Evolutionary conservation across 2,329 filamentous ascomycete genomes (phyloP), one percentile per base, ranked within the genome.

Genomic region (Talaromyces funiculosus): DNA sequence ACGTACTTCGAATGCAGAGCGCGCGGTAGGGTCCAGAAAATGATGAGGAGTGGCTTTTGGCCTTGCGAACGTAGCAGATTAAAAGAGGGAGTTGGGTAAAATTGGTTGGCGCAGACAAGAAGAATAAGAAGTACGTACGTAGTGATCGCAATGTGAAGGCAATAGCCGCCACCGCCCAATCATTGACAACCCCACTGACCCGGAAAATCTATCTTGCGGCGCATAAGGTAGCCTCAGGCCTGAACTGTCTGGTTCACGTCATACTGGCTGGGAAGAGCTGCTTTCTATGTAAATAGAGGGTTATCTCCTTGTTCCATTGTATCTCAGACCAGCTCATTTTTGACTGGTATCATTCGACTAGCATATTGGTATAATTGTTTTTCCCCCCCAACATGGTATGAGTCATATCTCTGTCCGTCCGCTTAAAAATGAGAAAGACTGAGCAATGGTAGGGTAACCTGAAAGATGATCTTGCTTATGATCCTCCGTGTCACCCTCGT

Each of bases 401-500:
- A 22, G 20, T 12, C 40, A 49, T 24, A 43, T 20, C 14, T 7
- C 16, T 16, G 3, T 26, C 12, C 24, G 12, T 26, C 42, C 16
- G 40, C 22, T n/a, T 3, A 45, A 16, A 1, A 40, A 16, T 6
- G 42, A 35, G 10, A 40, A 37, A 35, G 20, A 26, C 51, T 54
- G 20, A 37, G 24, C 22, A 38, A 51, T 38, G 33, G 22, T 62
- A 74, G 71, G 71, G 71, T 33, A 68, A 71, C 62, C 73, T 87
- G 14, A 86, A 90, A 67, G 82, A 89, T 69, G 90, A 92, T 72
- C 74, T 95, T 37, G 84, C 84, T 62, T 83, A 84, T 37, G 84
- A 90, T 68, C 90, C 90, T 63, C 88, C 92, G 24, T 97, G 92
- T 71, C 92, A 96, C 78, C 85, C 91, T 61, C 84, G 88, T 71